Base-by-base conservation (phyloP, 495 filamentous ascomycete species). In the Thermochaetoides thermophila region DNA sequence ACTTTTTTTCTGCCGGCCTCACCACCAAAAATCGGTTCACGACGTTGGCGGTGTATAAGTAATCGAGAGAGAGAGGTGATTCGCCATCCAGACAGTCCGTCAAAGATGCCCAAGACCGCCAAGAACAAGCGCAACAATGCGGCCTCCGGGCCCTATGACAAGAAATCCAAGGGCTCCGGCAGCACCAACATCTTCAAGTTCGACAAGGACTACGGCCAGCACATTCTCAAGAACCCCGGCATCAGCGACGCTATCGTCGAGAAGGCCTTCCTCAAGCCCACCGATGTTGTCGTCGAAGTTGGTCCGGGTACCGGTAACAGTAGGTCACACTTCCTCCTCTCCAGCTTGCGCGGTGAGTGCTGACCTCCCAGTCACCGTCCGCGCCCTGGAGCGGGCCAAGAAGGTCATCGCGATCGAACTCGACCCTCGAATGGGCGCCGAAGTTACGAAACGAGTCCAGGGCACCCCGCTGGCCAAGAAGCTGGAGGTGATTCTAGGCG, bases 361-460 rank as follows among this genome's bases (percentile, higher is more conserved):
- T n/a, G n/a, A n/a, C 21, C 21, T 6, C 11, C 21, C 32, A 50
- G 84, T 95, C 45, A 94, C 87, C 0, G 77, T 89, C 29, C 76
- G 78, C 36, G 92, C 93, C 24, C 61, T 95, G 17, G 82, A 87
- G 37, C 76, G 81, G 46, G 82, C 82, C 10, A 85, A 84, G 57
- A 80, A 78, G 45, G 74, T 85, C 21, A 80, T 91, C 13, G 87
- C 84, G 3, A 42, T 93, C 20, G 87, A 96, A 62, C 70, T 92
- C 59, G 87, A 95, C 55, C 87, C 87, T 27, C 69, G 87, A 47
- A 96, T 95, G 89, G 87, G 86, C 4, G 87, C 86, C 17, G 89
- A 96, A 55, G 71, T 93, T 42, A 93, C 86, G 27, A 95, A 95
- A 51, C 78, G 85, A 38, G 84, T 95, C 17, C 83, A 92, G 52